Percentiles rank a stretch among this genome's conserved stretches.
Conservation (phyloP, 2,329 filamentous ascomycete genomes). For the Ceratocystis ficicola region DNA sequence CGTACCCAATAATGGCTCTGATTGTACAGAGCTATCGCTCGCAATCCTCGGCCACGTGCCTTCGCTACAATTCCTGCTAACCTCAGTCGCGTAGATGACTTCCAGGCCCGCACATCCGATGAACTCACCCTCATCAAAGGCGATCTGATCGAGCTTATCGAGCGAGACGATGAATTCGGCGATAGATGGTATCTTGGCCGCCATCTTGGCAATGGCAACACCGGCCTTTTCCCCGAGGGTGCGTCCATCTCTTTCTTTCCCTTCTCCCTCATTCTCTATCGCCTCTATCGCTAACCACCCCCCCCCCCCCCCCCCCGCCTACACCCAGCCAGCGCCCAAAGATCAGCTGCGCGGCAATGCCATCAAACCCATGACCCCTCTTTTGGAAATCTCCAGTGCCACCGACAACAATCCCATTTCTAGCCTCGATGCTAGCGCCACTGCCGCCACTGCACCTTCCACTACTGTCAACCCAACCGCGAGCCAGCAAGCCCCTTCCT, state of each 20-base stretch:
- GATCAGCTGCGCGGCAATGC: constrained; percentile 26
- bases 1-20: constrained; percentile 29
- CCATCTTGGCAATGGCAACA: constrained; percentile 60
- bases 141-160: constrained; percentile 69
- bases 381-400: constrained; percentile 27
- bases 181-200: constrained; percentile 76
- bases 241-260: constrained; percentile 26
- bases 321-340: constrained; percentile 47
- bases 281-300: not conserved
- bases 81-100: constrained; percentile 55
- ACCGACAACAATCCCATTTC: constrained; percentile 4
- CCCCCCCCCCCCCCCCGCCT: constrained; percentile 37
- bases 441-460: constrained; percentile 11
- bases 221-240: constrained; percentile 76
- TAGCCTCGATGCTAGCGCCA: not conserved
- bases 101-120: constrained; percentile 79
- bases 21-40: too few species aligned
- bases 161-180: constrained; percentile 78
- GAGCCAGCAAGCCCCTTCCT: not conserved
- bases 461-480: constrained; percentile 24
- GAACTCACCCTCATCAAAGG: constrained; percentile 81
- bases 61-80: constrained; percentile 13
- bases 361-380: constrained; percentile 27
- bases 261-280: constrained; percentile 11
- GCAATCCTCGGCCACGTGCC: not conserved